These are phyloP conservation scores for Scutellaria baicalensis DNA, from an alignment of 257 asterid species.

Conservation along the genomic window DNA sequence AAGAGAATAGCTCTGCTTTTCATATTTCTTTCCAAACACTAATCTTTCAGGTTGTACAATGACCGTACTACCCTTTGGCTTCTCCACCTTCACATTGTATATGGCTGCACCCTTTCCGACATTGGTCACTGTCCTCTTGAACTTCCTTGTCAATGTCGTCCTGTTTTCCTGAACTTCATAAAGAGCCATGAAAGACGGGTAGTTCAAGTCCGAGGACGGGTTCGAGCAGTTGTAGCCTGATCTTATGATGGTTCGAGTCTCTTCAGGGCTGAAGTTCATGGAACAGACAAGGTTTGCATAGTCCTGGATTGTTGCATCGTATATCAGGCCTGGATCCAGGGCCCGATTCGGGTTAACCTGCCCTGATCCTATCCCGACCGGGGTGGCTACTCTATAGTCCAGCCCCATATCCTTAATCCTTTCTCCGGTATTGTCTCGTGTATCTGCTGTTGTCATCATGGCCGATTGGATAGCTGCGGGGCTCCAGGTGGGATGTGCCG, in stretches of 20 bases:
- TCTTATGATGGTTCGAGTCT: constrained; percentile 22
- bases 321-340: constrained; percentile 34
- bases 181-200: constrained; percentile 31
- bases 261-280: constrained; percentile 21
- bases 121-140: constrained; percentile 22
- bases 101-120: constrained; percentile 24
- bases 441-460: constrained; percentile 35
- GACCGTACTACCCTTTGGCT: constrained; percentile 6
- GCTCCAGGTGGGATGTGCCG: constrained; percentile 38
- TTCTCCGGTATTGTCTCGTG: constrained; percentile 16
- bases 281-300: constrained; percentile 30
- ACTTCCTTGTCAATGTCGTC: not conserved
- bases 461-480: constrained; percentile 38
- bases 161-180: not conserved
- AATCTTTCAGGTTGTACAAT: constrained; percentile 17
- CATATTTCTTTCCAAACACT: constrained; percentile 18
- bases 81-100: constrained; percentile 8
- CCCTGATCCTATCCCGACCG: constrained; percentile 37
- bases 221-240: constrained; percentile 28
- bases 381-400: constrained; percentile 13
- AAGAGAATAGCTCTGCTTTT: constrained; percentile 23
- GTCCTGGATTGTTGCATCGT: constrained; percentile 28
- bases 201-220: constrained; percentile 29
- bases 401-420: constrained; percentile 22
- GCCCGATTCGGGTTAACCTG: constrained; percentile 33